A percentile compares a stretch with the other conserved stretches of the same genome.
Evolutionary conservation across 495 filamentous ascomycete genomes (phyloP).

Genomic region (Tuber brumale): DNA sequence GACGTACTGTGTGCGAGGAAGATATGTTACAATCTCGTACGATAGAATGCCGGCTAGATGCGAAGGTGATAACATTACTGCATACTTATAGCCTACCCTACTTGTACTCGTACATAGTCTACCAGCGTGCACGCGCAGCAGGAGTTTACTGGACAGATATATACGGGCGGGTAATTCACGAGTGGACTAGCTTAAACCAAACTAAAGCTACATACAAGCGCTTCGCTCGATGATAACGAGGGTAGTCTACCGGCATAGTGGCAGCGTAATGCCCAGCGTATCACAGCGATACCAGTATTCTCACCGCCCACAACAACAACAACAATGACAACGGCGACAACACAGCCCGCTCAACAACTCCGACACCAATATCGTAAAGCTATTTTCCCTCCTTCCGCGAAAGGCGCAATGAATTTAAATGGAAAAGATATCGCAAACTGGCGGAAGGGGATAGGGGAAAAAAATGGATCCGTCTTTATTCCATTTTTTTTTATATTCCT

Average conservation of each 20-base stretch:
- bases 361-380: neutral
- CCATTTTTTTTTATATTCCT: neutral
- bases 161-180: neutral
- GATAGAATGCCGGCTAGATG: slow-evolving; percentile 1
- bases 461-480: neutral
- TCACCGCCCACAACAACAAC: neutral
- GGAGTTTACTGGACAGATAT: neutral
- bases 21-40: neutral
- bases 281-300: neutral
- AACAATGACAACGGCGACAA: neutral
- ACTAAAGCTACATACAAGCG: neutral
- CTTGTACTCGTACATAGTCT: neutral
- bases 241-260: neutral
- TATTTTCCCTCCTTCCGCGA: neutral
- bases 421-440: neutral
- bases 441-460: neutral
- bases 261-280: neutral
- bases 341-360: neutral
- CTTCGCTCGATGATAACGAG: neutral
- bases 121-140: neutral
- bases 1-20: neutral
- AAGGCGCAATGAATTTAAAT: neutral
- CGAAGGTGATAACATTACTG: slow-evolving; percentile 1
- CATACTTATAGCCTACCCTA: neutral
- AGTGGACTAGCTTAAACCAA: neutral